Evolutionary conservation across 768 basidiomycete species (phyloP).

Genomic region (Russula compacta): DNA sequence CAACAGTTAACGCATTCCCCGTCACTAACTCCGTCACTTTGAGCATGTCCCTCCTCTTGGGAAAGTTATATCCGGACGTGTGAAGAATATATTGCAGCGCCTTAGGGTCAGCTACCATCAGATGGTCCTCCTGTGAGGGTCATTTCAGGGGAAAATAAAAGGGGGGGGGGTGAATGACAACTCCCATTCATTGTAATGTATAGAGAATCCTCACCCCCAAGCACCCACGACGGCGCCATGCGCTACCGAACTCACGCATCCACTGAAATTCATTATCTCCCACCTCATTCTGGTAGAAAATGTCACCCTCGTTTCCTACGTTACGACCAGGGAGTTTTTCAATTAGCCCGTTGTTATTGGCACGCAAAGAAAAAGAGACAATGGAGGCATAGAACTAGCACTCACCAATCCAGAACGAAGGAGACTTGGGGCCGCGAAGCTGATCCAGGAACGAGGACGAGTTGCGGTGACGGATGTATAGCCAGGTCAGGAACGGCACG

Average conservation of each 20-base stretch:
- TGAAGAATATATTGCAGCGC: constrained; percentile 26
- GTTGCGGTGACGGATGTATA: neutral
- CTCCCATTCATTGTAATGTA: too few relatives aligned
- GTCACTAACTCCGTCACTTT: constrained; percentile 19
- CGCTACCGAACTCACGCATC: constrained; percentile 9
- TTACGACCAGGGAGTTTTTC: neutral
- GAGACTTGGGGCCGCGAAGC: neutral
- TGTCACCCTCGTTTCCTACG: constrained; percentile 22
- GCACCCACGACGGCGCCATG: constrained; percentile 16
- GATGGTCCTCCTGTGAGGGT: neutral
- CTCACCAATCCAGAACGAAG: constrained; percentile 12
- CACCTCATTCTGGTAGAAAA: constrained; percentile 21
- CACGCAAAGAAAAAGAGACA: neutral
- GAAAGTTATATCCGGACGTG: constrained; percentile 24
- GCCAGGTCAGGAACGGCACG: neutral
- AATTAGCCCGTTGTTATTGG: neutral
- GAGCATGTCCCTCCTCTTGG: constrained; percentile 11
- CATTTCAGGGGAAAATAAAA: neutral
- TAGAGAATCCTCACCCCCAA: constrained; percentile 13
- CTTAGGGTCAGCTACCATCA: constrained; percentile 9
- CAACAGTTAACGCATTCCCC: constrained; percentile 16
- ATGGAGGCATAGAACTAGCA: too few relatives aligned
- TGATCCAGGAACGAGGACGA: constrained; percentile 2
- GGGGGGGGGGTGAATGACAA: neutral
- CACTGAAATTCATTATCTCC: constrained; percentile 20